Evolutionary conservation across 257 asterid species (phyloP).

Genomic region (Solanum lycopersicoides): DNA sequence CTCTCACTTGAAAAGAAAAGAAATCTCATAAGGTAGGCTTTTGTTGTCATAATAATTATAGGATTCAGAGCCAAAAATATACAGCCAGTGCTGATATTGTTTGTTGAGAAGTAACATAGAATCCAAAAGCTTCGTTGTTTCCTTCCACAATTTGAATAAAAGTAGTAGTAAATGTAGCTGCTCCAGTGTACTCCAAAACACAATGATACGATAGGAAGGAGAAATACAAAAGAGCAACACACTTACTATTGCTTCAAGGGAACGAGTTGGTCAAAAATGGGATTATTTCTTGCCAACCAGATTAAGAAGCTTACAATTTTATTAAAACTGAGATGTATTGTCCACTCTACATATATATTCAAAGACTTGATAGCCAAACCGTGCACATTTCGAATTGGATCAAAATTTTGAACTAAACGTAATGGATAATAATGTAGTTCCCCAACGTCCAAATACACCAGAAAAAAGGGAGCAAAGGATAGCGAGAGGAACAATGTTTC

Average conservation of each 20-base stretch:
- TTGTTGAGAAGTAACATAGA: not conserved
- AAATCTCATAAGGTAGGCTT: too few relatives aligned
- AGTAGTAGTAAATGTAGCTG: conserved; percentile 1
- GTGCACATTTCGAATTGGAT: not conserved
- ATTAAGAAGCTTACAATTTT: conserved; percentile 11
- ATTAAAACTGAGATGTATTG: not conserved
- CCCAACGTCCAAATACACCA: not conserved
- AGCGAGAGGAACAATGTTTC: not conserved
- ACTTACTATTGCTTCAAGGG: conserved; percentile 26
- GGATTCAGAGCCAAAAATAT: not conserved
- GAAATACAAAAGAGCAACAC: conserved; percentile 7
- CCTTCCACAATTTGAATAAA: not conserved
- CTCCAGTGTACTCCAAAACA: conserved; percentile 1
- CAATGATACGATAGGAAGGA: not conserved
- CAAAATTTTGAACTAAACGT: too few relatives aligned
- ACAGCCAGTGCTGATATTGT: not conserved
- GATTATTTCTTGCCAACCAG: conserved; percentile 19
- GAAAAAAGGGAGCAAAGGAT: not conserved
- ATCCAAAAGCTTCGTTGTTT: not conserved
- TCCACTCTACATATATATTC: not conserved
- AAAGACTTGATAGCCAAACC: not conserved
- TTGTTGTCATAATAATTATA: too few relatives aligned
- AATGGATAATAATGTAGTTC: not conserved
- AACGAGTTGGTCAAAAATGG: conserved; percentile 18
- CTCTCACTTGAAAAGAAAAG: too few relatives aligned